These are phyloP conservation scores for Pistacia atlantica DNA, from an alignment of 345 rosid species.

Conservation along the genomic window DNA sequence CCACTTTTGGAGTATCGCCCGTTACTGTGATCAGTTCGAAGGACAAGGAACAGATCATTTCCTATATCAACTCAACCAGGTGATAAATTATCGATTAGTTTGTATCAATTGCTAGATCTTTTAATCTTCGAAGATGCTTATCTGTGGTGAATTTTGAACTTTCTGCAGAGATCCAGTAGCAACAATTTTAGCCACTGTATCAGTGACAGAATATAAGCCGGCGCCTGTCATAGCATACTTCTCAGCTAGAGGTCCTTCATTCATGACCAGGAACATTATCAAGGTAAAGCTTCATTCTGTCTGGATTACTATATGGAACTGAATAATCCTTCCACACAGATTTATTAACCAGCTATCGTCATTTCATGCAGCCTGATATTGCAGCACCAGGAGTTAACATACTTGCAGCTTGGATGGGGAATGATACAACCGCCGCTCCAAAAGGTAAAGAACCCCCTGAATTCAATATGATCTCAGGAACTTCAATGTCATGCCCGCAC, in stretches of 20 bases:
- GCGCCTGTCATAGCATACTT: constrained; percentile 73
- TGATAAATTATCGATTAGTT: constrained; percentile 20
- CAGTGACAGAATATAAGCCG: constrained; percentile 53
- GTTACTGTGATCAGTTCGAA: constrained; percentile 48
- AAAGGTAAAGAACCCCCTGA: constrained; percentile 45
- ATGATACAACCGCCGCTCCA: constrained; percentile 35
- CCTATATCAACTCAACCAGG: constrained; percentile 76
- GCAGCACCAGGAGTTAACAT: constrained; percentile 78
- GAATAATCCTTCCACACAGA: not conserved
- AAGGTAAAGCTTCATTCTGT: constrained; percentile 47
- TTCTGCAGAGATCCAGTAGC: constrained; percentile 65
- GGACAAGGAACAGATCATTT: constrained; percentile 48
- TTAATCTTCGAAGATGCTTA: not conserved
- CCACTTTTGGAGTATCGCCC: constrained; percentile 50
- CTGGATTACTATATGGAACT: not conserved
- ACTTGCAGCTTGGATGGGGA: constrained; percentile 81
- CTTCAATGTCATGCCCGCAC: constrained; percentile 88
- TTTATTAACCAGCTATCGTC: not conserved
- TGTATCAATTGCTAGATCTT: not conserved
- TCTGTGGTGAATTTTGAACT: not conserved
- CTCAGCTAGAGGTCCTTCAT: constrained; percentile 82
- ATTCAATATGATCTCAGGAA: constrained; percentile 67
- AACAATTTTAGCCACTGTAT: constrained; percentile 57
- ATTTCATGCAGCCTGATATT: constrained; percentile 72
- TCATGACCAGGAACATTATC: constrained; percentile 59